These are phyloP conservation scores for Pyrenopolyporus hunteri DNA, from an alignment of 495 filamentous ascomycete species.

Conservation along the genomic window DNA sequence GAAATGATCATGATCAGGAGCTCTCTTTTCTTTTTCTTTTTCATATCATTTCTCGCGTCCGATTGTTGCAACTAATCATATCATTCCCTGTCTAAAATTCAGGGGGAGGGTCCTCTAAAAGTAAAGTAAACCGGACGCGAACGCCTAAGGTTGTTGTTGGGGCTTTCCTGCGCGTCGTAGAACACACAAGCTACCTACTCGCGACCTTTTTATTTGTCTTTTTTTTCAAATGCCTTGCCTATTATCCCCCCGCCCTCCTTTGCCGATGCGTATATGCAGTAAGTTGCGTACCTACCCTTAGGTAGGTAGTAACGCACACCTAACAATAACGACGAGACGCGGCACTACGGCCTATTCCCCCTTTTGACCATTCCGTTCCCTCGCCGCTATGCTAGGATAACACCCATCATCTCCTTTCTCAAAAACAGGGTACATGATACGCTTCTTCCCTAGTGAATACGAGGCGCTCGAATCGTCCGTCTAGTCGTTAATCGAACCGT, in stretches of 20 bases:
- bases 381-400: no score
- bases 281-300: no score
- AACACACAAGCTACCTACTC: neutral
- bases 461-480: neutral
- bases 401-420: neutral
- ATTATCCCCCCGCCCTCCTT: neutral
- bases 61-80: neutral
- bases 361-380: neutral
- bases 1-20: no score
- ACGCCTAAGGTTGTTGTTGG: slow-evolving; percentile 1
- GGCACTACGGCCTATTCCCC: no score
- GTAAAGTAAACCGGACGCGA: neutral
- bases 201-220: neutral
- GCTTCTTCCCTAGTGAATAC: neutral
- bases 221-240: neutral
- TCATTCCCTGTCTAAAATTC: slow-evolving; percentile 2
- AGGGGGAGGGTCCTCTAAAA: neutral
- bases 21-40: no score
- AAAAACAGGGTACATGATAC: neutral
- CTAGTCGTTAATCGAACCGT: neutral
- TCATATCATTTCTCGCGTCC: no score
- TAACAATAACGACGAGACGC: no score
- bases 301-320: no score
- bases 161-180: neutral
- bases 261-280: neutral